These are phyloP conservation scores for Globisporangium apiculatum DNA, from an alignment of 352 stramenopile species.

Conservation along the genomic window DNA sequence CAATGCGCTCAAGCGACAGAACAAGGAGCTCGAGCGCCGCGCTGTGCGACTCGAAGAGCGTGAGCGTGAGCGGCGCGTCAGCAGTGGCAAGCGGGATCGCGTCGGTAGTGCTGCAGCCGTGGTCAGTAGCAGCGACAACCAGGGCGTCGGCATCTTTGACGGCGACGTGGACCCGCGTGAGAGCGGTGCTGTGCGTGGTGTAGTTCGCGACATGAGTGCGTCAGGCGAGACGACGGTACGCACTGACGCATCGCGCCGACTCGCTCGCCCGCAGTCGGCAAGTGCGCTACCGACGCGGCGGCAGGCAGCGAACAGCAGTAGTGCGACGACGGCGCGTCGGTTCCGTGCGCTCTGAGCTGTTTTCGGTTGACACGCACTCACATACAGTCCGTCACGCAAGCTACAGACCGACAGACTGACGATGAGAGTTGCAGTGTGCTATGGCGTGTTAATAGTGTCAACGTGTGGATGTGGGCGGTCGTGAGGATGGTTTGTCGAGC, in stretches of 20 bases:
- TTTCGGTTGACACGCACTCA: too few species aligned
- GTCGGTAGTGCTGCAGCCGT: not conserved
- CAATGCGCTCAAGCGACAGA: slow-evolving; percentile 47
- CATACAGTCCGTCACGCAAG: too few species aligned
- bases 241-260: not conserved
- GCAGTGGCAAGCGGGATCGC: not conserved
- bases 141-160: not conserved
- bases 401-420: too few species aligned
- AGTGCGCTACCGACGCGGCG: slow-evolving; percentile 3
- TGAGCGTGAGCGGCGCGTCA: slow-evolving; percentile 5
- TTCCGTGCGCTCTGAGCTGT: too few species aligned
- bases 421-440: too few species aligned
- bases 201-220: not conserved
- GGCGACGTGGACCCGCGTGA: slow-evolving; percentile 1
- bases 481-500: too few species aligned
- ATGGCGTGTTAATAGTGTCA: too few species aligned
- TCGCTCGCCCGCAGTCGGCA: slow-evolving; percentile 20
- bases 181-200: not conserved
- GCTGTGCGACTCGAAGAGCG: slow-evolving; percentile 7
- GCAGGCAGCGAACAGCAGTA: not conserved
- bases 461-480: too few species aligned
- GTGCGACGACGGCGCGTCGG: not conserved
- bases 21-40: slow-evolving; percentile 59
- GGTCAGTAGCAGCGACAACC: not conserved
- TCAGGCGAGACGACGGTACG: not conserved